Evolutionary conservation across 352 stramenopile genomes (phyloP).

Genomic region (Phytophthora idaei): DNA sequence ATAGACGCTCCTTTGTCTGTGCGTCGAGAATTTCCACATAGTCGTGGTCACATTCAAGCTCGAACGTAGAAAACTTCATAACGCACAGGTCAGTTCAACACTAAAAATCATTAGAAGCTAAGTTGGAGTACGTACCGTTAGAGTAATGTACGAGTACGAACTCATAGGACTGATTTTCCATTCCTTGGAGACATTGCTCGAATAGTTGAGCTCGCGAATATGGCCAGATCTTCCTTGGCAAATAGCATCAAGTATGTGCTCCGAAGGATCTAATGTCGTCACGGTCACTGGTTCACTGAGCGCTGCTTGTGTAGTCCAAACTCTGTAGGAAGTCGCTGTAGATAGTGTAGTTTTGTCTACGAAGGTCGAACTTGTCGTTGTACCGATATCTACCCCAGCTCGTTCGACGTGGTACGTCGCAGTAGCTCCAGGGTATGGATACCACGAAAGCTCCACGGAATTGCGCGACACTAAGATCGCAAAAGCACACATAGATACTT

Average conservation of each 20-base stretch:
- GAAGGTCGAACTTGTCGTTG: slow-evolving; percentile 9
- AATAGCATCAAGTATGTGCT: slow-evolving; percentile 5
- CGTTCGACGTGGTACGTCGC: slow-evolving; percentile 47
- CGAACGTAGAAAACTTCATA: slow-evolving; percentile 42
- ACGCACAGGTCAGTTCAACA: not conserved
- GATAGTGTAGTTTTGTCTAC: slow-evolving; percentile 11
- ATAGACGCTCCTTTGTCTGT: slow-evolving; percentile 37
- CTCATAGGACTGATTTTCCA: slow-evolving; percentile 47
- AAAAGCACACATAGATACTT: not conserved
- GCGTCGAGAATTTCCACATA: slow-evolving; percentile 47
- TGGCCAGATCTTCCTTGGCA: slow-evolving; percentile 34
- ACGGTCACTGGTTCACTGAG: slow-evolving; percentile 18
- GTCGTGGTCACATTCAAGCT: slow-evolving; percentile 78
- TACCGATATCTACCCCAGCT: slow-evolving; percentile 29
- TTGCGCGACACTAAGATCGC: slow-evolving; percentile 35
- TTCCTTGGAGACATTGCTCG: slow-evolving; percentile 27
- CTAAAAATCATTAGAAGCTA: not conserved
- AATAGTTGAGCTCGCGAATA: slow-evolving; percentile 46
- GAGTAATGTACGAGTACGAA: slow-evolving; percentile 35
- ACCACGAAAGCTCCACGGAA: slow-evolving; percentile 50
- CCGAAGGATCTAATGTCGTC: slow-evolving; percentile 19
- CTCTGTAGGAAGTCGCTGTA: slow-evolving; percentile 20
- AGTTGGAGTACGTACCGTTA: slow-evolving; percentile 30
- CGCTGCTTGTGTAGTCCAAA: slow-evolving; percentile 15
- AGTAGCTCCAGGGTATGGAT: slow-evolving; percentile 39